Conservation (phyloP, 176 grass and related monocot species). For the Oryza rufipogon region DNA sequence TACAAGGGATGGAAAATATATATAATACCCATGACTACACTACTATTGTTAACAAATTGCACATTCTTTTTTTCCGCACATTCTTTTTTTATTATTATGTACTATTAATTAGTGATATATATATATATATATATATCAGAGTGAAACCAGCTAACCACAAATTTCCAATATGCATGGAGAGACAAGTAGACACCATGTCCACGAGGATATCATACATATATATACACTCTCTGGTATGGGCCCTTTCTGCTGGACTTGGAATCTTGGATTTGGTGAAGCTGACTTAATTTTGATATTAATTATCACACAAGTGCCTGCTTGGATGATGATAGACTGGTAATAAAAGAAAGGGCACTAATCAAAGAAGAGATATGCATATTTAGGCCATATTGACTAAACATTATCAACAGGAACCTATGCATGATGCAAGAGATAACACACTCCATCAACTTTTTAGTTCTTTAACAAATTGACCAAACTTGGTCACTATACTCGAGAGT, state of each 20-base stretch:
- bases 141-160: too few species aligned
- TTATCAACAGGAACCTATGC: neutral
- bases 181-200: neutral
- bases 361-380: constrained; percentile 27
- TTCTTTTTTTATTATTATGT: neutral
- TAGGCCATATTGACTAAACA: constrained; percentile 14
- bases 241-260: neutral
- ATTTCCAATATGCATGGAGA: neutral
- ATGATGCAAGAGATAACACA: constrained; percentile 29
- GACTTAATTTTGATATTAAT: neutral
- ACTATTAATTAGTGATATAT: neutral
- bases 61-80: too few species aligned
- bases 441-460: neutral
- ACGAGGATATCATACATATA: too few species aligned
- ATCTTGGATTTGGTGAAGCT: constrained; percentile 1
- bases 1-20: too few species aligned
- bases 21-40: too few species aligned
- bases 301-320: neutral
- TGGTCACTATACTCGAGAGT: neutral
- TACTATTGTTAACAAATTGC: too few species aligned
- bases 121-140: too few species aligned
- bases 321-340: neutral
- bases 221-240: neutral
- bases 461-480: constrained; percentile 34
- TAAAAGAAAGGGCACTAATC: neutral